Evolutionary conservation across 495 filamentous ascomycete genomes (phyloP), one percentile per base, ranked within the genome.

Genomic region (Cladorrhinum samala): DNA sequence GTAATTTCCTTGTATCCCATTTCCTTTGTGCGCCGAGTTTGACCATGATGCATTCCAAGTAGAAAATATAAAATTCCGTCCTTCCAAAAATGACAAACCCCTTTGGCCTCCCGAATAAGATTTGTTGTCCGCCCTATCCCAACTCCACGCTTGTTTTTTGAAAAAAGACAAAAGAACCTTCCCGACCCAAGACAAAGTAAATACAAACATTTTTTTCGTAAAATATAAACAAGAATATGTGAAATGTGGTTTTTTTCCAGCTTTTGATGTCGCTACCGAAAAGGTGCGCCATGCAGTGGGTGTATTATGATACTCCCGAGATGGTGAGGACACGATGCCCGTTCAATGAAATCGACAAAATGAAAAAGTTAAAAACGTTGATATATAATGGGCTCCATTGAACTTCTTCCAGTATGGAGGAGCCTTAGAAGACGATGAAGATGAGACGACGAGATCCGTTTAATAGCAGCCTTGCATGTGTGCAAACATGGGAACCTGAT

Each of bases 381-480:
- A 27, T 3, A 18, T 41, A 14, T 14, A 37, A 37, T 7, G 14
- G 30, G n/a, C n/a, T n/a, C n/a, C n/a, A n/a, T n/a, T n/a, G n/a
- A n/a, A n/a, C n/a, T n/a, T n/a, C n/a, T n/a, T n/a, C n/a, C n/a
- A n/a, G n/a, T n/a, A n/a, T n/a, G n/a, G n/a, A n/a, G n/a, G n/a
- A n/a, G n/a, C n/a, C n/a, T n/a, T n/a, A 44, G 33, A 33, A 54
- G 36, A 40, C 14, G 23, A 33, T 17, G 20, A 20, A 47, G 16
- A 25, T 14, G n/a, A n/a, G n/a, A n/a, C n/a, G n/a, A n/a, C n/a
- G n/a, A n/a, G n/a, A n/a, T n/a, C n/a, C n/a, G n/a, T 19, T 41
- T 71, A 77, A 65, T 76, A 78, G 66, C 71, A 77, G 52, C 72
- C 68, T 63, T 75, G 73, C 63, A 77, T 68, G 53, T 69, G 66